Conservation (phyloP, 108 stramenopile genomes). For the Nannochloropsis salina region DNA sequence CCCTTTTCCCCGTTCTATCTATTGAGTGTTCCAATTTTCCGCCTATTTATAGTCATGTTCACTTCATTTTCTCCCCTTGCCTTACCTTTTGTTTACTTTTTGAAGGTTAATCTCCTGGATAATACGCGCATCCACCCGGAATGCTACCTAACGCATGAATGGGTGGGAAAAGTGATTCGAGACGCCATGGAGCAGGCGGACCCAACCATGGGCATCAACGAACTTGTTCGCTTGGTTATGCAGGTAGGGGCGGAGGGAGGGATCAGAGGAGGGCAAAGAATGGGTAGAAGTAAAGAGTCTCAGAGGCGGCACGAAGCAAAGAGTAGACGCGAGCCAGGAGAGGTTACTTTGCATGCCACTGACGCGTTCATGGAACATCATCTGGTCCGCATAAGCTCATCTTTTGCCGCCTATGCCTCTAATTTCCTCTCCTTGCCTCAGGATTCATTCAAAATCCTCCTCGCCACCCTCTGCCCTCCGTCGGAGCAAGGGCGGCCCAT, state of each 20-base stretch:
- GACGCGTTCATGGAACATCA: not conserved
- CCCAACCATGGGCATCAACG: not conserved
- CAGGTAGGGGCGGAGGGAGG: not conserved
- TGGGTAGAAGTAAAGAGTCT: too few species aligned
- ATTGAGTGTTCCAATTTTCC: too few species aligned
- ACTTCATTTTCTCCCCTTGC: not conserved
- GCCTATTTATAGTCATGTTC: too few species aligned
- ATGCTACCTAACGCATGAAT: conserved; percentile 52
- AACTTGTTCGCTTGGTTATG: not conserved
- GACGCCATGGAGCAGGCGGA: conserved; percentile 43
- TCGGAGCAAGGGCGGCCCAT: not conserved
- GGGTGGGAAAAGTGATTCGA: conserved; percentile 46
- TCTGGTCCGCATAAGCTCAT: not conserved
- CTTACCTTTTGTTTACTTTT: not conserved
- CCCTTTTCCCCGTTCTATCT: not conserved
- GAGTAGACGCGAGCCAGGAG: not conserved
- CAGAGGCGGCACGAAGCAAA: not conserved
- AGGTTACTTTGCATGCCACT: not conserved
- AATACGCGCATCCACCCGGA: conserved; percentile 55
- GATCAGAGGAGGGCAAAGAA: not conserved
- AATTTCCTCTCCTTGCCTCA: not conserved
- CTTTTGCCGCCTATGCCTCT: not conserved
- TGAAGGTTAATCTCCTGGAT: conserved; percentile 42
- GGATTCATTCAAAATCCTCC: not conserved
- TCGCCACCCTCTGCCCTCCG: not conserved